phyloP scores from a whole-genome alignment of 1,139 yeast species.

The Hyphopichia burtonii region DNA sequence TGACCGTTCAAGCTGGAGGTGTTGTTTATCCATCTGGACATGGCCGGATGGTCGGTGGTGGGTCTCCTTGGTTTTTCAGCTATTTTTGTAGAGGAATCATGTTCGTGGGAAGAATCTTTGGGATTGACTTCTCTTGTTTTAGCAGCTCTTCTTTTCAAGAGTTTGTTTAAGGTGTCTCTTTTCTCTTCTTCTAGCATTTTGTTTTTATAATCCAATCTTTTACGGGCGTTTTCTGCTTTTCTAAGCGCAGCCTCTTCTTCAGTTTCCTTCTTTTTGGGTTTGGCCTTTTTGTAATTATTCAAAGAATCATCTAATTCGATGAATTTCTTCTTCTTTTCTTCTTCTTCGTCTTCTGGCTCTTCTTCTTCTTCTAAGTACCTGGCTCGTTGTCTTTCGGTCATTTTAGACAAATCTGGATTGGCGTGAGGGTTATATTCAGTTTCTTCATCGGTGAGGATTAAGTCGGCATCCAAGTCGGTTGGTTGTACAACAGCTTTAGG shows the following conservation, averaged over 20 bases:
- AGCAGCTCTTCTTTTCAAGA: slow-evolving; percentile 79
- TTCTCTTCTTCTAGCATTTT: slow-evolving; percentile 89
- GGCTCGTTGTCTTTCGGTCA: slow-evolving; percentile 65
- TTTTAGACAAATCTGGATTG: slow-evolving; percentile 49
- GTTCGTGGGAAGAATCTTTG: slow-evolving; percentile 33
- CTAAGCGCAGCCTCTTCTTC: slow-evolving; percentile 83
- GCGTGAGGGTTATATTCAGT: slow-evolving; percentile 41
- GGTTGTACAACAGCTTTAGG: slow-evolving; percentile 14
- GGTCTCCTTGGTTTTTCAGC: slow-evolving; percentile 35
- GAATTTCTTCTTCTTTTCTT: slow-evolving; percentile 15
- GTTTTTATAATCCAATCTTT: slow-evolving; percentile 81
- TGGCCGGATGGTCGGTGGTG: slow-evolving; percentile 31
- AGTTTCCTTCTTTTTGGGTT: slow-evolving; percentile 54
- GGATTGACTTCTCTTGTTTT: slow-evolving; percentile 50
- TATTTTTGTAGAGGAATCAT: slow-evolving; percentile 6
- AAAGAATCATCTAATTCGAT: slow-evolving; percentile 23
- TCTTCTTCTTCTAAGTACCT: slow-evolving; percentile 36
- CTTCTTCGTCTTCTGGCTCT: slow-evolving; percentile 1
- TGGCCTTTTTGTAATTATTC: slow-evolving; percentile 24
- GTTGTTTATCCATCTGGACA: slow-evolving; percentile 26
- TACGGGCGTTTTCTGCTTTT: slow-evolving; percentile 85
- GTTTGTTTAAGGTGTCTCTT: slow-evolving; percentile 81
- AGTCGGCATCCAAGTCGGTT: slow-evolving; percentile 36
- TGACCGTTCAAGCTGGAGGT: neutral
- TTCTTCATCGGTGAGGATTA: slow-evolving; percentile 45